phyloP scores from a whole-genome alignment of 106 monocot genomes.

The Phalaenopsis aphrodite region DNA sequence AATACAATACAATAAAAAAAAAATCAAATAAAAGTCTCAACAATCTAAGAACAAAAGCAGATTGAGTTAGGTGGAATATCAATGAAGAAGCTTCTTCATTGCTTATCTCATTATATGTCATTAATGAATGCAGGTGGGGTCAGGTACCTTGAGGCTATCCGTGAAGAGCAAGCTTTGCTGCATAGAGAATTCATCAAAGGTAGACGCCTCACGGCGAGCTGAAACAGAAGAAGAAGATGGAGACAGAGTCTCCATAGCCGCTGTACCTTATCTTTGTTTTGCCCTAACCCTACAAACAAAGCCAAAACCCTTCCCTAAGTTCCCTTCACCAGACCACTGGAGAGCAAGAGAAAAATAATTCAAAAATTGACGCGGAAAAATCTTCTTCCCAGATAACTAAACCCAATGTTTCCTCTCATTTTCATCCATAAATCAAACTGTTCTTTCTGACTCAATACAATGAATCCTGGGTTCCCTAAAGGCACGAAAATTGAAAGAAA shows the following conservation, averaged over 20 bases:
- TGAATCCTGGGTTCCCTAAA: too few relatives aligned
- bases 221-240: constrained; percentile 23
- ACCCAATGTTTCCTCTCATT: not conserved
- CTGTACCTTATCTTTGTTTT: not conserved
- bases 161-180: constrained; percentile 66
- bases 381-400: not conserved
- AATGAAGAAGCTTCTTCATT: not conserved
- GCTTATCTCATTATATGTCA: not conserved
- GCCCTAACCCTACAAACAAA: constrained; percentile 14
- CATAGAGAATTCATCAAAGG: constrained; percentile 60
- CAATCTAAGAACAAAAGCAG: not conserved
- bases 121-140: not conserved
- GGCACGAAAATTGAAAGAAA: not conserved
- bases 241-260: constrained; percentile 32
- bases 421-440: not conserved
- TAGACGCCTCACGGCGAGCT: constrained; percentile 22
- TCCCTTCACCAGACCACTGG: not conserved
- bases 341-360: not conserved
- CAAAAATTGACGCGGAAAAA: not conserved
- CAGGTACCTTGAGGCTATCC: constrained; percentile 66
- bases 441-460: not conserved
- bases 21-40: not conserved
- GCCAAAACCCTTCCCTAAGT: not conserved
- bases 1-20: not conserved
- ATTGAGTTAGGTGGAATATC: not conserved